Evolutionary conservation across 108 stramenopile genomes (phyloP).

Genomic region (Cyclotella distinguenda): DNA sequence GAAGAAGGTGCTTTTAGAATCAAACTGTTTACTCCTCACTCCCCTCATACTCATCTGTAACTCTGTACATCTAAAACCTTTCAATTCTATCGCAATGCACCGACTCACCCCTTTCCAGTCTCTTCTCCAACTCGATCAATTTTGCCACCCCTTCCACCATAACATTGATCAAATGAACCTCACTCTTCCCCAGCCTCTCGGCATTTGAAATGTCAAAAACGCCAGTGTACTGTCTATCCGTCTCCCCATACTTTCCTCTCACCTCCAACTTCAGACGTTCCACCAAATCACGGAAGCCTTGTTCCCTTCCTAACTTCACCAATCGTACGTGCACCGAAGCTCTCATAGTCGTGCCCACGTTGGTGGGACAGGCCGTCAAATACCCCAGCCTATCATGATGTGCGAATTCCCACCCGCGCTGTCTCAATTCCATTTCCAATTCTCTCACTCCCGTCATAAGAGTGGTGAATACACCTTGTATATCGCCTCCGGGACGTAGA

Average conservation of each 20-base stretch:
- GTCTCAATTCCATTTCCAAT: constrained; percentile 56
- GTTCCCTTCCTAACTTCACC: constrained; percentile 60
- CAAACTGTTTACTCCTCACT: too few relatives aligned
- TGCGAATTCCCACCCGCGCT: constrained; percentile 58
- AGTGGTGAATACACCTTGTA: constrained; percentile 83
- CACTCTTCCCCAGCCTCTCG: constrained; percentile 84
- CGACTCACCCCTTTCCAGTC: constrained; percentile 62
- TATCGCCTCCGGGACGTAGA: constrained; percentile 83
- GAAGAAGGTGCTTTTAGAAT: too few relatives aligned
- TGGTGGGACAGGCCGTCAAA: constrained; percentile 81
- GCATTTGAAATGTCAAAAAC: constrained; percentile 89
- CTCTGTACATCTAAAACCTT: too few relatives aligned
- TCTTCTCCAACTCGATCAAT: constrained; percentile 83
- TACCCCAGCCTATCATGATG: constrained; percentile 65
- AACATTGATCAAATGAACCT: constrained; percentile 87
- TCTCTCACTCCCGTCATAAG: constrained; percentile 57
- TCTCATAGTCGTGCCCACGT: constrained; percentile 85
- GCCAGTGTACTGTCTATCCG: constrained; percentile 52
- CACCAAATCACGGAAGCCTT: constrained; percentile 67
- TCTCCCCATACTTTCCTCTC: constrained; percentile 46
- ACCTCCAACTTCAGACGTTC: constrained; percentile 63
- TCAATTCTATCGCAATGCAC: constrained; percentile 53
- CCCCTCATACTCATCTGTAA: too few relatives aligned
- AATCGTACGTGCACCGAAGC: constrained; percentile 84
- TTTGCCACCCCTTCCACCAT: constrained; percentile 91